Conservation (phyloP, 1,139 yeast species). For the Casaregolazyma lundiana region DNA sequence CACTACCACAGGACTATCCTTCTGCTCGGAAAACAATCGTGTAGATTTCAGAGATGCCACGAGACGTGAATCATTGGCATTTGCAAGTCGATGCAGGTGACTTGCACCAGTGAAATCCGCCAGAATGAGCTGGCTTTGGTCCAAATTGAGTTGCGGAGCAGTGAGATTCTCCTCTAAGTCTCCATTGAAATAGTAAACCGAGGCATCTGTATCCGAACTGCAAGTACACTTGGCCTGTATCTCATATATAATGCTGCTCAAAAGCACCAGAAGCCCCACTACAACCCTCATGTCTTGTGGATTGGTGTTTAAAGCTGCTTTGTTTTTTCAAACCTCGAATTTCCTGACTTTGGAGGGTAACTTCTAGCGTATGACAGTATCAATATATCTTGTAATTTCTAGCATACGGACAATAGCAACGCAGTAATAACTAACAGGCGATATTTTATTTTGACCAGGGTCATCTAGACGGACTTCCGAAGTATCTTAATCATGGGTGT, state of each 20-base stretch:
- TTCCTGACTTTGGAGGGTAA: neutral
- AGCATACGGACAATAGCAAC: no score
- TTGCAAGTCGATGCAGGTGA: constrained; percentile 17
- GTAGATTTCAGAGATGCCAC: constrained; percentile 13
- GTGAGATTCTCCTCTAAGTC: neutral
- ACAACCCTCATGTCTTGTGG: neutral
- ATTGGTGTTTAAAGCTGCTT: neutral
- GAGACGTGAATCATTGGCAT: constrained; percentile 16
- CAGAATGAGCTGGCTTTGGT: constrained; percentile 26
- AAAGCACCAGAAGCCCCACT: neutral
- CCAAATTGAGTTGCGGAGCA: constrained; percentile 13
- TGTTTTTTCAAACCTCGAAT: no score
- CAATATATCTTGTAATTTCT: no score
- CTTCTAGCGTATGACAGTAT: no score
- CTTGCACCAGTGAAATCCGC: constrained; percentile 26
- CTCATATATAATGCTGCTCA: neutral
- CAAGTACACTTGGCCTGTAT: constrained; percentile 1
- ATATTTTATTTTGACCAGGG: no score
- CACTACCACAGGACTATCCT: constrained; percentile 17
- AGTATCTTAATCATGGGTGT: no score
- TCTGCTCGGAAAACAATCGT: constrained; percentile 10
- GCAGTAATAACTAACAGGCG: no score
- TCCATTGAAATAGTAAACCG: constrained; percentile 7
- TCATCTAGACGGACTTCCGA: no score
- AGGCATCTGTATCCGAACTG: constrained; percentile 6